phyloP scores from a whole-genome alignment of 495 filamentous ascomycete species.

The Rusavskia elegans region DNA sequence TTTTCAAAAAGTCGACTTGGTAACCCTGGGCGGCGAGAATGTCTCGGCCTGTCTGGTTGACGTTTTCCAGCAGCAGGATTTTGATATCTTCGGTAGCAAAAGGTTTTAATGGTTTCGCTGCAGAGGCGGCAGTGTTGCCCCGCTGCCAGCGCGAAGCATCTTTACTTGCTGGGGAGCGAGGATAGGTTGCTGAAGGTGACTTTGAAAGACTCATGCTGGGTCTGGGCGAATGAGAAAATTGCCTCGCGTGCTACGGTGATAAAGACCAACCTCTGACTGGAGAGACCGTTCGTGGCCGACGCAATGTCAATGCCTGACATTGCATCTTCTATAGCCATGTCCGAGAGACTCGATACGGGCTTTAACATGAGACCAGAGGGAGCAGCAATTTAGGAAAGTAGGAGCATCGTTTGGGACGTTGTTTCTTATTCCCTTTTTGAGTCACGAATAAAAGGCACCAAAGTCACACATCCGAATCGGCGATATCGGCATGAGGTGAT shows the following conservation, averaged over 20 bases:
- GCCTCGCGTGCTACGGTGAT: too few relatives aligned
- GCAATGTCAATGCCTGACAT: slow-evolving; percentile 7
- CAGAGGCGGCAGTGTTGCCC: slow-evolving; percentile 13
- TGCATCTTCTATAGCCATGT: neutral
- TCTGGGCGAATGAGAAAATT: neutral
- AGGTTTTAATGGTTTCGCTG: slow-evolving; percentile 75
- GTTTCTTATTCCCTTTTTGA: too few relatives aligned
- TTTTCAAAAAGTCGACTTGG: slow-evolving; percentile 85
- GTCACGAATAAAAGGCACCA: too few relatives aligned
- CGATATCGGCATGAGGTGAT: too few relatives aligned
- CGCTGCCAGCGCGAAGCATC: neutral
- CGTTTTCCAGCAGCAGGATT: slow-evolving; percentile 89
- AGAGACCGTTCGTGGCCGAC: slow-evolving; percentile 5
- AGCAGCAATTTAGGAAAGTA: neutral
- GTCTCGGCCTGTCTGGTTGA: slow-evolving; percentile 77
- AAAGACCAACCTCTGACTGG: slow-evolving; percentile 22
- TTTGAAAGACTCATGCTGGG: slow-evolving; percentile 29
- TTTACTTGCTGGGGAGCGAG: slow-evolving; percentile 39
- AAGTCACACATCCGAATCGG: too few relatives aligned
- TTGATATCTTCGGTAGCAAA: slow-evolving; percentile 93
- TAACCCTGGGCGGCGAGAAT: slow-evolving; percentile 78
- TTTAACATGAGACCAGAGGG: slow-evolving; percentile 1
- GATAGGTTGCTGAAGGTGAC: slow-evolving; percentile 48
- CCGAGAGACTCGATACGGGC: neutral
- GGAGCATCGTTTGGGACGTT: too few relatives aligned